Evolutionary conservation across 2,329 filamentous ascomycete genomes (phyloP).

Genomic region (Sporothrix inflata): DNA sequence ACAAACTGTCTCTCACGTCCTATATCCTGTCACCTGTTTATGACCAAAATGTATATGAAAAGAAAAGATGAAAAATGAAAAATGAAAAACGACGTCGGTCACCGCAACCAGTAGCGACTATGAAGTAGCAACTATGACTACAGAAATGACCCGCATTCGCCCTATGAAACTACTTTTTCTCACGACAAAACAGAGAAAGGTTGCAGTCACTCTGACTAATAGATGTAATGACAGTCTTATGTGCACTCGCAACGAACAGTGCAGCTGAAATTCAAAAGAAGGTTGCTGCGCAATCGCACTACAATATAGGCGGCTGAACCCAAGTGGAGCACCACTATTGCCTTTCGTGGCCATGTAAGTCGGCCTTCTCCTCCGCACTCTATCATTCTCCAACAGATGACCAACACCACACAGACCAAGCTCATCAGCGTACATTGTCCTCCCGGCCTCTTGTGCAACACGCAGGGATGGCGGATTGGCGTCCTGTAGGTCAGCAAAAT

Average conservation of each 20-base stretch:
- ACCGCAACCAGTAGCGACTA: too few species aligned
- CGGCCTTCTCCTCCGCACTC: neutral
- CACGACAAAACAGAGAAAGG: too few species aligned
- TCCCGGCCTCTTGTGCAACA: constrained; percentile 10
- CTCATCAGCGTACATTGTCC: neutral
- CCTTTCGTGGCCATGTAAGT: constrained; percentile 18
- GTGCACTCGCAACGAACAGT: neutral
- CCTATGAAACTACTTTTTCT: neutral
- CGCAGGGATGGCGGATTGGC: neutral
- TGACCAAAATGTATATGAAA: neutral
- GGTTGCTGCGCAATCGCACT: neutral
- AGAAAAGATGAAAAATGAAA: neutral
- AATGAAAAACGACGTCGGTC: too few species aligned
- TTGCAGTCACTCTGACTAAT: too few species aligned
- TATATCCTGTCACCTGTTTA: too few species aligned
- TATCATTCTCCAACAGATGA: neutral
- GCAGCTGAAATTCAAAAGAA: constrained; percentile 5
- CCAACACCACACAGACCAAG: neutral
- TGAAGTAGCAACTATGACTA: neutral
- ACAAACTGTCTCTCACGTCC: neutral
- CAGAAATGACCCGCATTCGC: too few species aligned
- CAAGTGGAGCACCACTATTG: neutral
- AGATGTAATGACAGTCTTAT: too few species aligned
- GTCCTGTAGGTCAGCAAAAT: constrained; percentile 3
- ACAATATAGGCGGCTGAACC: neutral